These are phyloP conservation scores for Oryza glaberrima DNA, from an alignment of 176 grass and related monocot genomes.

Conservation along the genomic window DNA sequence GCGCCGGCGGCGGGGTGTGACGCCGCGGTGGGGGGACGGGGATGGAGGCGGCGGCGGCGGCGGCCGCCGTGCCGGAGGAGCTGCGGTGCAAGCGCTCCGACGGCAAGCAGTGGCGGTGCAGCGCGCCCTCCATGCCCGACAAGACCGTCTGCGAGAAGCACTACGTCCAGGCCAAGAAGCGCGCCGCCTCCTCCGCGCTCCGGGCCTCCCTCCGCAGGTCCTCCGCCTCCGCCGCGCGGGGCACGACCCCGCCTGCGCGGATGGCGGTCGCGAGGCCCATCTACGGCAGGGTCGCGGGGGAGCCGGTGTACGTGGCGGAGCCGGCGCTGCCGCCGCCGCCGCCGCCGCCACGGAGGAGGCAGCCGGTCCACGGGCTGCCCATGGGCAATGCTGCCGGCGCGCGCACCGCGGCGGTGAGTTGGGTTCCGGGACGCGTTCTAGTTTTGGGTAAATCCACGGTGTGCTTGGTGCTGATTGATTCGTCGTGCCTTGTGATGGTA, in stretches of 20 bases:
- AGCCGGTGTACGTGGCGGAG: slow-evolving; percentile 57
- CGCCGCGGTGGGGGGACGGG: background rate
- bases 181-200: slow-evolving; percentile 86
- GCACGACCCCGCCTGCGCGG: background rate
- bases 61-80: slow-evolving; percentile 64
- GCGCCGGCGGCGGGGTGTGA: background rate
- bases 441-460: background rate
- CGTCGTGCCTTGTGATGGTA: background rate
- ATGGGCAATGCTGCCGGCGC: slow-evolving; percentile 17
- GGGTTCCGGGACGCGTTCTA: background rate
- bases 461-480: slow-evolving; percentile 27
- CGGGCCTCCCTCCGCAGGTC: slow-evolving; percentile 79
- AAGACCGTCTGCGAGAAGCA: slow-evolving; percentile 99
- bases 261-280: slow-evolving; percentile 54
- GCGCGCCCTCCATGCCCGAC: slow-evolving; percentile 84
- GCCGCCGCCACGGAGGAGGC: background rate
- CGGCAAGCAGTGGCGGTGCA: slow-evolving; percentile 99
- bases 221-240: background rate
- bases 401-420: slow-evolving; percentile 42
- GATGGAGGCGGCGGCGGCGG: slow-evolving; percentile 46
- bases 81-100: slow-evolving; percentile 96
- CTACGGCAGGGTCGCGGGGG: slow-evolving; percentile 43
- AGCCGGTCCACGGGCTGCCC: slow-evolving; percentile 15
- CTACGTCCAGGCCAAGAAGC: slow-evolving; percentile 96
- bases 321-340: slow-evolving; percentile 15